Conservation (phyloP, 225 moss, liverwort and hornwort genomes). For the Climacium dendroides region DNA sequence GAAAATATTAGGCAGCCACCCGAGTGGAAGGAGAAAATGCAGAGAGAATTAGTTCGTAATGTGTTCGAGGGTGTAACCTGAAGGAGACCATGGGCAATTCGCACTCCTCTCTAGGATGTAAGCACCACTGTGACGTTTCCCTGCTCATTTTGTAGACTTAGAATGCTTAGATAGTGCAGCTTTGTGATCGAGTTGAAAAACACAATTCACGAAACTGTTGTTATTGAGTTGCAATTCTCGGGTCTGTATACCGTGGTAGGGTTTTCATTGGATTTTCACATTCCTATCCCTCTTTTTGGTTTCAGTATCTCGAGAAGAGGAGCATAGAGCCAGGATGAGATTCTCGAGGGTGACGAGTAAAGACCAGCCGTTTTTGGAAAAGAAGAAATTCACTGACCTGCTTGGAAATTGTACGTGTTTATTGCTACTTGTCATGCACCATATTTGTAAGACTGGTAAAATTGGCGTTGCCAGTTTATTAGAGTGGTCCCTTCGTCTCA, state of each 20-base stretch:
- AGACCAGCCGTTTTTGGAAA: conserved; percentile 28
- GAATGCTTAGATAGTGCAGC: not conserved
- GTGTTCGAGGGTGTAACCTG: conserved; percentile 13
- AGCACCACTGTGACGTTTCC: not conserved
- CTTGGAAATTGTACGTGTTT: conserved; percentile 50
- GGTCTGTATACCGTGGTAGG: no score
- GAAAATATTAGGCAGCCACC: not conserved
- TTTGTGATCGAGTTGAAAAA: not conserved
- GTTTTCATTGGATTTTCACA: not conserved
- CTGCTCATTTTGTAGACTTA: not conserved
- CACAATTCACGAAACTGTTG: not conserved
- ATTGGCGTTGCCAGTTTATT: not conserved
- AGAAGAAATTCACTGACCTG: conserved; percentile 39
- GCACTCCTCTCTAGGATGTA: conserved; percentile 8
- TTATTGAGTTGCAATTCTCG: not conserved
- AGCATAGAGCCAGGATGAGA: conserved; percentile 41
- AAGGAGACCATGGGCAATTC: conserved; percentile 32
- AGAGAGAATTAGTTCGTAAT: not conserved
- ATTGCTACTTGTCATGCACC: not conserved
- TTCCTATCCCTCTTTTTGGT: not conserved
- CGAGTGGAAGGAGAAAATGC: not conserved
- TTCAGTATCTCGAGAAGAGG: conserved; percentile 45
- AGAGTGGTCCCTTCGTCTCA: not conserved
- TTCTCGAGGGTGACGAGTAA: conserved; percentile 48
- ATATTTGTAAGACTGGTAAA: not conserved